Base-by-base conservation (phyloP, 78 protist species). In the Blattamonas nauphoetae region DNA sequence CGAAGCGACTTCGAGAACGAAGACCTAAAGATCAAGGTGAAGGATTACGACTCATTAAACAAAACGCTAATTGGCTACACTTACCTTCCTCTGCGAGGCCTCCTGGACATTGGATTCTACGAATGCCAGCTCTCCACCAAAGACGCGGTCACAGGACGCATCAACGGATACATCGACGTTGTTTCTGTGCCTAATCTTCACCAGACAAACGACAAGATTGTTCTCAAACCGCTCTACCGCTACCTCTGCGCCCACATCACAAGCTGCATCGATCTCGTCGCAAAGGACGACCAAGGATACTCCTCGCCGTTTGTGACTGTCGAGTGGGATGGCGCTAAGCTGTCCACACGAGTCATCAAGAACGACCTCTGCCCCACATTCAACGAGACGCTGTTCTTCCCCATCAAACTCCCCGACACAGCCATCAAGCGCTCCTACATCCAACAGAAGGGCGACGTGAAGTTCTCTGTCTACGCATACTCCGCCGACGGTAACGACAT, bases 331-430 rank as follows among this genome's bases (percentile, higher is more conserved):
- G 81, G 81, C 46, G 46, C 81, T 5, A 44, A 41, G 34, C 88
- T 45, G 88, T 41, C 41, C 79, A 85, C 88, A 3, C 34, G 3
- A 33, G 88, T 85, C 41, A 55, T 71, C 6, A 41, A 86, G 79
- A 21, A 45, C 35, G 41, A 86, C 41, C 82, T 86, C 45, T 63
- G 55, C 33, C 88, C 88, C 2, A 1, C 1, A 5, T 86, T 86
- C 45, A 42, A 86, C 88, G 84, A 86, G 82, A 71, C 82, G 44
- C 44, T 86, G 44, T 86, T 34, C 45, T 34, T 86, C 44, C 88
- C 88, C 44, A 36, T 86, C 21, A n/a, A 34, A 1, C 41, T 86
- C 41, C n/a, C 1, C 44, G 36, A 11, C 21, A 4, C 29, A n/a
- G 4, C 77, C 34, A 11, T 38, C 84, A 35, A 11, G 45, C 3